Base-by-base conservation (phyloP, 768 basidiomycete genomes). In the Kwoniella heveanensis region DNA sequence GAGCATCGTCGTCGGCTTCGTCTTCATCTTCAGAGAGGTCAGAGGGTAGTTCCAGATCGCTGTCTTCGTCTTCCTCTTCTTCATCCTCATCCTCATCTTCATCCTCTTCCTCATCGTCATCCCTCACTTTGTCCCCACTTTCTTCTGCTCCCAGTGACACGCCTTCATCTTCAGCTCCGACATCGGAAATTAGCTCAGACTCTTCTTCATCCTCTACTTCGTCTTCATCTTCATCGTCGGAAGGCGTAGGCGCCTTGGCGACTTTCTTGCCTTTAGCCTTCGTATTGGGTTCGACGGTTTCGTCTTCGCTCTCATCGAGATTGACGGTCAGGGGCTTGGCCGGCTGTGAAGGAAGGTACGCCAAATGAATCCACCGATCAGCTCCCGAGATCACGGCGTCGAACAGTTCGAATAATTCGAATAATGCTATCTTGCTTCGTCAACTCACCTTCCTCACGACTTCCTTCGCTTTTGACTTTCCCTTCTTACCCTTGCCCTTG, bases 111-210 rank as follows among this genome's bases (percentile, higher is more conserved):
- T 64, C 62, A 1, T 70, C 68, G 24, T 64, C 22, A 49, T 64
- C 58, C 62, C 62, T 19, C 62, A 51, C 62, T 62, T 65, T 57
- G 27, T 54, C 48, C 22, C 69, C 52, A 39, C 32, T 37, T 17
- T 60, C 64, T 2, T 64, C 64, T 3, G 62, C 29, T 67, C 6
- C 68, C 69, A 44, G 8, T 17, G 39, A 44, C 4, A 44, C 39
- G n/a, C 69, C 87, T 65, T 83, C 85, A 0, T 83, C 82, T n/a
- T 83, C 83, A 19, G 79, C 77, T 21, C 83, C 1, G 83, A 84
- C 12, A 66, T 62, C 13, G 60, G 60, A 27, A 66, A 65, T 2
- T 66, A 62, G 56, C 19, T 71, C 70, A 1, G 67, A 71, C 17
- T 71, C 67, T 1, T 65, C 68, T n/a, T 71, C 72, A 26, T 52